Evolutionary conservation across 805 yeast genomes (phyloP).

Genomic region (Ogataea methylovora): DNA sequence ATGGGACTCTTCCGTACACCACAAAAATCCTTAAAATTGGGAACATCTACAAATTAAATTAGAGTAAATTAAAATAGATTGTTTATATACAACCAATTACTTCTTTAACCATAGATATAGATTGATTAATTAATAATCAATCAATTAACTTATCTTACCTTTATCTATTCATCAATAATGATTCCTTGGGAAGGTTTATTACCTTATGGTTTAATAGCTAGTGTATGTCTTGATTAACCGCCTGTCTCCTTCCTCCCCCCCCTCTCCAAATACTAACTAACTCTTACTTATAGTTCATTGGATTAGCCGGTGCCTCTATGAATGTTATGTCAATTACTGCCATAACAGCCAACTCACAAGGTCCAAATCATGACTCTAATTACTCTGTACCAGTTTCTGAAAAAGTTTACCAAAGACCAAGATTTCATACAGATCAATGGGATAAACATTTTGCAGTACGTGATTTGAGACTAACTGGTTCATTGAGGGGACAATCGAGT

Average conservation of each 20-base stretch:
- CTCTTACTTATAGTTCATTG: constrained; percentile 28
- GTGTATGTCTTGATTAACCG: constrained; percentile 28
- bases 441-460: constrained; percentile 56
- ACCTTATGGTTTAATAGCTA: constrained; percentile 52
- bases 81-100: too few species aligned
- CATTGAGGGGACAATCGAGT: constrained; percentile 59
- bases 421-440: constrained; percentile 47
- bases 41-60: too few species aligned
- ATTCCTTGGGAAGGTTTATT: constrained; percentile 65
- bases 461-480: constrained; percentile 72
- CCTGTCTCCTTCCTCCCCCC: not conserved
- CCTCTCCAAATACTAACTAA: constrained; percentile 2
- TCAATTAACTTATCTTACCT: too few species aligned
- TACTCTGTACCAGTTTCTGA: constrained; percentile 32
- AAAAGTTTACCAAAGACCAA: constrained; percentile 45
- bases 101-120: too few species aligned
- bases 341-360: constrained; percentile 25
- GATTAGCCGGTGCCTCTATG: constrained; percentile 47
- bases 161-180: constrained; percentile 27
- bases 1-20: too few species aligned
- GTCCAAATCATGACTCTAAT: constrained; percentile 26
- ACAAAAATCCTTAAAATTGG: too few species aligned
- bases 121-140: too few species aligned
- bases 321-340: constrained; percentile 23
- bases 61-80: too few species aligned